Conservation (phyloP, 345 rosid species). For the Hibiscus trionum region DNA sequence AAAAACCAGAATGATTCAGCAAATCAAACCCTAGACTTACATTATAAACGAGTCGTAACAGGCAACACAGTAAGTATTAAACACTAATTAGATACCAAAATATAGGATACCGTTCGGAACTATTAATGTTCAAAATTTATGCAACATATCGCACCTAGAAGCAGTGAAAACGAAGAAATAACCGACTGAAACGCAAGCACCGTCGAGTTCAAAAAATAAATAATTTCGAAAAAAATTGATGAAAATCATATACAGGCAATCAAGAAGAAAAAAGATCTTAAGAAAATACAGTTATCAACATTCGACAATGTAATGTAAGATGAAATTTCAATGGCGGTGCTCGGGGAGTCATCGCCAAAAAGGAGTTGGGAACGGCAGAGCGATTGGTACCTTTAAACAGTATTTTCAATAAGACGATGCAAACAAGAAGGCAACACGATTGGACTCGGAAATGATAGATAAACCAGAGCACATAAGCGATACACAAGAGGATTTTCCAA, state of each 20-base stretch:
- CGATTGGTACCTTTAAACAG: conserved; percentile 8
- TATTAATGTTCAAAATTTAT: not conserved
- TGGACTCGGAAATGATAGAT: not conserved
- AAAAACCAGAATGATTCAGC: conserved; percentile 1
- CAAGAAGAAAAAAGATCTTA: not conserved
- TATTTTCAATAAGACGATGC: conserved; percentile 2
- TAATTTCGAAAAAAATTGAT: not conserved
- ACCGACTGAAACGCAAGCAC: not conserved
- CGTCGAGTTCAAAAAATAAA: not conserved
- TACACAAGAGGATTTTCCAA: not conserved
- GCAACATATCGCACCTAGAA: not conserved
- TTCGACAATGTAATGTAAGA: not conserved
- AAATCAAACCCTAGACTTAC: not conserved
- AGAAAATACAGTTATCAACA: not conserved
- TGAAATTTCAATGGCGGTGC: not conserved
- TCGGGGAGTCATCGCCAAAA: not conserved
- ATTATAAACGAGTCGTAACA: not conserved
- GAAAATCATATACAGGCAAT: not conserved
- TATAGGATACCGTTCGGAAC: not conserved
- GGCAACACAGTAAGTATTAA: not conserved
- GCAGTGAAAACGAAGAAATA: not conserved
- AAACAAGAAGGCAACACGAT: not conserved
- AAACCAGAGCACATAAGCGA: not conserved
- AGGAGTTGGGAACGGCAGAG: not conserved
- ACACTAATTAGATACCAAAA: not conserved